phyloP scores from a whole-genome alignment of 2,329 filamentous ascomycete genomes.

The Colletotrichum theobromicola region DNA sequence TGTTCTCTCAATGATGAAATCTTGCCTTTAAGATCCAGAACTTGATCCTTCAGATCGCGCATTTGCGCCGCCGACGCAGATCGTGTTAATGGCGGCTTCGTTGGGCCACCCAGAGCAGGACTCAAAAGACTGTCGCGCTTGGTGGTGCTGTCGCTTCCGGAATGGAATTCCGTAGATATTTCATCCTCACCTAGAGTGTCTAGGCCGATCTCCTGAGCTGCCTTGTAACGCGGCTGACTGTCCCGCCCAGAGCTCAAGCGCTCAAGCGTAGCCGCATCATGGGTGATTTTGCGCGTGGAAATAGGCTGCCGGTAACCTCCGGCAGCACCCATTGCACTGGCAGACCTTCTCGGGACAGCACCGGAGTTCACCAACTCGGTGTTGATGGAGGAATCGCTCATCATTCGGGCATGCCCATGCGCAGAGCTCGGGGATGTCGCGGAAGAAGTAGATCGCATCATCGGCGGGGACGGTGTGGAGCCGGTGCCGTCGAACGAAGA shows the following conservation, averaged over 20 bases:
- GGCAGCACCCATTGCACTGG: conserved; percentile 67
- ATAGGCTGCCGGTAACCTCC: conserved; percentile 61
- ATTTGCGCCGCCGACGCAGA: conserved; percentile 77
- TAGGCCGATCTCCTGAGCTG: conserved; percentile 49
- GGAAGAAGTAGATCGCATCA: conserved; percentile 38
- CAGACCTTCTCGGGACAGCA: conserved; percentile 58
- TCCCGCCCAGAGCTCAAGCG: conserved; percentile 42
- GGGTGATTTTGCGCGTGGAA: conserved; percentile 47
- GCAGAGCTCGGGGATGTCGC: conserved; percentile 28
- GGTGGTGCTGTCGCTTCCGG: conserved; percentile 34
- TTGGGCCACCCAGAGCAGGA: conserved; percentile 46
- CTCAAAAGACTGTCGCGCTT: conserved; percentile 46
- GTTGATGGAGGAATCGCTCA: conserved; percentile 57
- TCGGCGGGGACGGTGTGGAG: conserved; percentile 58
- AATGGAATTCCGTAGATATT: conserved; percentile 31
- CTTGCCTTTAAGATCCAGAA: conserved; percentile 84
- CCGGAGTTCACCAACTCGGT: conserved; percentile 12
- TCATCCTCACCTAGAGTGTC: conserved; percentile 62
- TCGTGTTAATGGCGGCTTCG: conserved; percentile 58
- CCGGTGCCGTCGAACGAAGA: conserved; percentile 47
- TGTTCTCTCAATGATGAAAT: conserved; percentile 82
- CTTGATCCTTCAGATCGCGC: conserved; percentile 78
- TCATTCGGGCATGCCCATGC: conserved; percentile 62
- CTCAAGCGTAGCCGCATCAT: conserved; percentile 47
- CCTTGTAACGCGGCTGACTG: conserved; percentile 38